phyloP scores from a whole-genome alignment of 2,329 filamentous ascomycete species.

The Claviceps sp. region DNA sequence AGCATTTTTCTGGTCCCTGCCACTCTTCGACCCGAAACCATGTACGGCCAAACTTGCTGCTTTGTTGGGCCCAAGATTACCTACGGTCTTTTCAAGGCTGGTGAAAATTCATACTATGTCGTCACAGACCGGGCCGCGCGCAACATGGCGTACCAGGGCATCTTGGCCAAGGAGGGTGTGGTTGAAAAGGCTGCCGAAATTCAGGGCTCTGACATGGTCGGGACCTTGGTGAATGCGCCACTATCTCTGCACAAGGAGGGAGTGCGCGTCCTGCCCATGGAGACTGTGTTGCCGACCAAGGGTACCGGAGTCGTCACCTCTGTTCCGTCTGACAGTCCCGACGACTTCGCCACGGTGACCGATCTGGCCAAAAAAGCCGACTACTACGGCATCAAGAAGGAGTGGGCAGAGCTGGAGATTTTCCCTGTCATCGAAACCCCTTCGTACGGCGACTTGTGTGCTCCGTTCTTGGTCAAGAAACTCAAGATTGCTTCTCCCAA shows the following conservation, averaged over 20 bases:
- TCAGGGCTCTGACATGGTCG: constrained; percentile 66
- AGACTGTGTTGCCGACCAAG: constrained; percentile 80
- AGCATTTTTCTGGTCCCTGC: constrained; percentile 85
- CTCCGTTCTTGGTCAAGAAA: constrained; percentile 72
- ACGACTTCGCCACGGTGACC: constrained; percentile 80
- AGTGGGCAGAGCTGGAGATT: constrained; percentile 89
- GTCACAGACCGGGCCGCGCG: constrained; percentile 74
- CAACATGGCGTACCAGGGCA: constrained; percentile 93
- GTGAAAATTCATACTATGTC: constrained; percentile 68
- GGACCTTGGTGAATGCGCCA: constrained; percentile 80
- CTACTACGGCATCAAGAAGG: constrained; percentile 90
- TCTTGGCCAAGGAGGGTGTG: constrained; percentile 65
- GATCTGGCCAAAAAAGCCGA: constrained; percentile 92
- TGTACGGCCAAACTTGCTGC: constrained; percentile 96
- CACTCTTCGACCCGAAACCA: constrained; percentile 88
- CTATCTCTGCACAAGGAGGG: constrained; percentile 73
- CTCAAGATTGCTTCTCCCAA: constrained; percentile 96
- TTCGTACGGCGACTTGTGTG: constrained; percentile 72
- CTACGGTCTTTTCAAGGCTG: constrained; percentile 78
- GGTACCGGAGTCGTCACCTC: constrained; percentile 94
- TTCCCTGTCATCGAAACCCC: constrained; percentile 82
- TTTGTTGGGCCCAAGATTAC: constrained; percentile 84
- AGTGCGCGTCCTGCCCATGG: constrained; percentile 89
- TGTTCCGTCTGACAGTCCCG: constrained; percentile 85
- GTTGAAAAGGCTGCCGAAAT: constrained; percentile 64